Evolutionary conservation across 305 asterid species (phyloP), one percentile per base, ranked within the genome.

Genomic region (Euphrasia arctica): DNA sequence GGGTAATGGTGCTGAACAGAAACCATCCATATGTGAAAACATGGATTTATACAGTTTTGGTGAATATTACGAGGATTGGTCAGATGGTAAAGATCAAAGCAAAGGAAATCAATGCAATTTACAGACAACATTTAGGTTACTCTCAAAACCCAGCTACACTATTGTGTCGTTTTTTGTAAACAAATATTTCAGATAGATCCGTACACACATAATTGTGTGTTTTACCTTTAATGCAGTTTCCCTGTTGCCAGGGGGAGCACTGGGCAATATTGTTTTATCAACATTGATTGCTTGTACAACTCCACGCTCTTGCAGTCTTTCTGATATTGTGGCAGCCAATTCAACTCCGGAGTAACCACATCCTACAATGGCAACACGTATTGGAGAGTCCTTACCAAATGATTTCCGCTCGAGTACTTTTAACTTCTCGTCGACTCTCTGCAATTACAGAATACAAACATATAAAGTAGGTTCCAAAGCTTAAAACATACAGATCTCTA

Each of bases 281-380:
- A 81, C 91, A 76, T 90, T 87, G 70, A 92, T 86, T 55, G 96
- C 98, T 72, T 84, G 87, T 25, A 92, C 83, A 55, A 79, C 69
- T 68, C 97, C 96, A 75, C 80, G 79, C 65, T 61, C 77, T 74
- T 83, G 72, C 87, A 92, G 76, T 67, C 98, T 88, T 74, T 92
- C 98, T 22, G 98, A 76, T 80, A 92, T 60, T 29, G 96, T 87
- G 67, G 96, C 97, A 80, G 97, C 94, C 78, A 92, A 78, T 74
- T 90, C 98, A 63, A 92, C 80, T 60, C 98, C 98, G 10, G 97
- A 75, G 77, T 92, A 92, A 70, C 98, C 98, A 83, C 97, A 92
- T 65, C 98, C 98, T 10, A 92, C 96, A 60, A 92, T 77, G 58
- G 96, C 91, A 71, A 92, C 91, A 36, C 82, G 81, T 75, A 92